phyloP scores from a whole-genome alignment of 1,139 yeast genomes.

The Protomyces arabidopsidicola region DNA sequence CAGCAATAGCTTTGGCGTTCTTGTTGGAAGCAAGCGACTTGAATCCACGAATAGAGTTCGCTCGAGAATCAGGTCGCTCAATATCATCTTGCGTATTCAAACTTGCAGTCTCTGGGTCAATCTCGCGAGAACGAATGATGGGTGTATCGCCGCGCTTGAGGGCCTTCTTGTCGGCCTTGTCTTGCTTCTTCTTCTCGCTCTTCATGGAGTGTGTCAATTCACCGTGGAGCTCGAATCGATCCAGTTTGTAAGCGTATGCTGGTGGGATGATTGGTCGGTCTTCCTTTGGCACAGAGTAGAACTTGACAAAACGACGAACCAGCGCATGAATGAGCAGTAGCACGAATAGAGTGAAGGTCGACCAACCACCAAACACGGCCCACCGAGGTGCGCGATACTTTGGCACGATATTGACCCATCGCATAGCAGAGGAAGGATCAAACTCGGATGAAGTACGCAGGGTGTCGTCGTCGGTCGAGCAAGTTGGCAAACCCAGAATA shows the following conservation, averaged over 20 bases:
- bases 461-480: conserved; percentile 17
- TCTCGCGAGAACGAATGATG: conserved; percentile 17
- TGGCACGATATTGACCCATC: conserved; percentile 9
- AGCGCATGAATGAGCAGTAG: conserved; percentile 9
- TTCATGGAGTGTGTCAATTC: conserved; percentile 15
- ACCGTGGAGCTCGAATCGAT: conserved; percentile 23
- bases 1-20: conserved; percentile 20
- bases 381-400: conserved; percentile 11
- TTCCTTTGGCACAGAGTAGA: conserved; percentile 20
- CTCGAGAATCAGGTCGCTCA: conserved; percentile 8
- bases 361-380: conserved; percentile 18
- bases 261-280: conserved; percentile 22
- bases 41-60: conserved; percentile 23
- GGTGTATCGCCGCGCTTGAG: conserved; percentile 15
- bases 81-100: conserved; percentile 5
- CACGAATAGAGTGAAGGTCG: conserved; percentile 1
- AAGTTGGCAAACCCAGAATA: conserved; percentile 3
- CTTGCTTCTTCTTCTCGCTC: conserved; percentile 25
- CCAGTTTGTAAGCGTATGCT: conserved; percentile 25
- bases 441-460: conserved; percentile 20
- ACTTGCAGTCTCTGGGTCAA: conserved; percentile 23
- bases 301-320: conserved; percentile 9
- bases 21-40: conserved; percentile 17
- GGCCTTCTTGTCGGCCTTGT: conserved; percentile 22
- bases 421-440: not conserved